Conservation (phyloP, 2,329 filamentous ascomycete species). For the Colletotrichum siamense region DNA sequence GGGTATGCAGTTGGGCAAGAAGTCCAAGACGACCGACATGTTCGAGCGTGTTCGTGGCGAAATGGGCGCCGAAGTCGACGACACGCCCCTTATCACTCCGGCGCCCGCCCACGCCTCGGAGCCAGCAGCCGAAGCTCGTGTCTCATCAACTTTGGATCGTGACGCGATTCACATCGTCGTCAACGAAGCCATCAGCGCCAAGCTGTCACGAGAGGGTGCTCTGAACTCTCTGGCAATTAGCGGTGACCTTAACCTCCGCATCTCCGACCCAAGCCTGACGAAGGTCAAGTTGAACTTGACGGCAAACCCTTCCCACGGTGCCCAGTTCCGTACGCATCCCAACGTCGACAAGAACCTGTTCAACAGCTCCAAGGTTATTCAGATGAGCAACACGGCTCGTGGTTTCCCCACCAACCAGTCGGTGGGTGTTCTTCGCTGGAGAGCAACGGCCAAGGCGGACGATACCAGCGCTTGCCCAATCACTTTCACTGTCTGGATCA, state of each 20-base stretch:
- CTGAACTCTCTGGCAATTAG: slow-evolving; percentile 87
- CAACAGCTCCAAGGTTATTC: slow-evolving; percentile 81
- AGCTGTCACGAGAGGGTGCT: slow-evolving; percentile 85
- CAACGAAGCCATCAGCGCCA: slow-evolving; percentile 88
- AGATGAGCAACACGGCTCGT: slow-evolving; percentile 85
- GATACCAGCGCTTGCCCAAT: slow-evolving; percentile 85
- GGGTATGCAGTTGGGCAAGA: slow-evolving; percentile 99
- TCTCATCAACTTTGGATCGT: slow-evolving; percentile 73
- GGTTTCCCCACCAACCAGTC: slow-evolving; percentile 95
- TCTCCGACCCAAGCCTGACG: slow-evolving; percentile 86
- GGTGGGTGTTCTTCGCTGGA: slow-evolving; percentile 93
- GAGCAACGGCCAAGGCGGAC: slow-evolving; percentile 80
- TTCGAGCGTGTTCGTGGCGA: slow-evolving; percentile 95
- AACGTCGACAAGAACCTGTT: slow-evolving; percentile 94
- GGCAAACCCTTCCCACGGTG: slow-evolving; percentile 79
- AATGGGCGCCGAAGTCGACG: slow-evolving; percentile 84
- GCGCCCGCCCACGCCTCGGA: slow-evolving; percentile 55
- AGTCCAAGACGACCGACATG: slow-evolving; percentile 96
- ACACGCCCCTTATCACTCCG: slow-evolving; percentile 72
- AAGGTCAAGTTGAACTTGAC: slow-evolving; percentile 88
- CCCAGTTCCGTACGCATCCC: slow-evolving; percentile 93
- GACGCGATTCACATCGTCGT: slow-evolving; percentile 89
- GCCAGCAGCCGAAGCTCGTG: slow-evolving; percentile 58
- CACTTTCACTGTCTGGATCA: slow-evolving; percentile 97
- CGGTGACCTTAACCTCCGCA: slow-evolving; percentile 90